Conservation (phyloP, 2,329 filamentous ascomycete genomes). For the Calonectria pteridis region DNA sequence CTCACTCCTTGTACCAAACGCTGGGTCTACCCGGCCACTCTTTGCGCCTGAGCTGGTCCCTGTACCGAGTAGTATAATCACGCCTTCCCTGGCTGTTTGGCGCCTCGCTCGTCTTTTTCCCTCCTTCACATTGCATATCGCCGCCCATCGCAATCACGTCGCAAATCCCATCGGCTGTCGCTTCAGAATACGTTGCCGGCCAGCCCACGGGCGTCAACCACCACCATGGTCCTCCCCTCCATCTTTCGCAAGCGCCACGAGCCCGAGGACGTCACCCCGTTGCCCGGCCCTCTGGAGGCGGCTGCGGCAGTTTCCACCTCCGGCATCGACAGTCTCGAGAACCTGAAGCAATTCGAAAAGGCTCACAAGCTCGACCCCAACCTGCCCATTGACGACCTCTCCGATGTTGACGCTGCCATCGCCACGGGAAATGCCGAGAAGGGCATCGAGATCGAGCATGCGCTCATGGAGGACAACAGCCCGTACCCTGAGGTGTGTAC, state of each 20-base stretch:
- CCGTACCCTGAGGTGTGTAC: constrained; percentile 72
- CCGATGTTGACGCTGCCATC: constrained; percentile 71
- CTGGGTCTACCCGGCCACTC: constrained; percentile 23
- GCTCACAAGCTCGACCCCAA: constrained; percentile 75
- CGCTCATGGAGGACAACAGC: constrained; percentile 73
- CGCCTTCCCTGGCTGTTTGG: constrained; percentile 16
- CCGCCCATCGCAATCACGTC: constrained; percentile 19
- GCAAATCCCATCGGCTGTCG: constrained; percentile 12
- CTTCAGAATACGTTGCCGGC: neutral
- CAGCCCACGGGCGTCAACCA: constrained; percentile 25
- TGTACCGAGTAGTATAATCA: constrained; percentile 26
- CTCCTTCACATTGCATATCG: constrained; percentile 22
- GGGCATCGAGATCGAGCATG: constrained; percentile 68
- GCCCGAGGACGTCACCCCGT: constrained; percentile 59
- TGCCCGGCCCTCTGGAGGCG: constrained; percentile 54
- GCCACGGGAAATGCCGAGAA: constrained; percentile 67
- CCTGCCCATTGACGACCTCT: constrained; percentile 71
- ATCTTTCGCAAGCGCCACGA: constrained; percentile 61
- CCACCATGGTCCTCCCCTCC: constrained; percentile 49
- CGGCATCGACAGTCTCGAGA: constrained; percentile 57
- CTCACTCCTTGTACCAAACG: constrained; percentile 9
- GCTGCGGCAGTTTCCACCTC: constrained; percentile 55
- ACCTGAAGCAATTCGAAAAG: constrained; percentile 69
- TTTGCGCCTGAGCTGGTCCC: constrained; percentile 19
- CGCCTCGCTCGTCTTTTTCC: constrained; percentile 9